phyloP scores from a whole-genome alignment of 2,329 filamentous ascomycete genomes.

The Diaporthe caulivora region DNA sequence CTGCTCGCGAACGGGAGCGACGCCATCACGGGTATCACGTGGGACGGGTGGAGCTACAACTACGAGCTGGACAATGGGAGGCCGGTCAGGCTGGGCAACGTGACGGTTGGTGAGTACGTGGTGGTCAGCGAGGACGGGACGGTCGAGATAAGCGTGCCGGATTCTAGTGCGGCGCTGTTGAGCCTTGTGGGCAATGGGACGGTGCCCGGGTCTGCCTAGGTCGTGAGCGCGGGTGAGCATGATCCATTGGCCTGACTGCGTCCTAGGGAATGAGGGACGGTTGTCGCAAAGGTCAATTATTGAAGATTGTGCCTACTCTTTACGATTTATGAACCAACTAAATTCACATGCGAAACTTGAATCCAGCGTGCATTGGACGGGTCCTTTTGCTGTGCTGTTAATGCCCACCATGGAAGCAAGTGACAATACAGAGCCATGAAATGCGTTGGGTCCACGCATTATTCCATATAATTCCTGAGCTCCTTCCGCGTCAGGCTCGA shows the following conservation, averaged over 20 bases:
- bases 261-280: background rate
- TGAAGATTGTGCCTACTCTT: background rate
- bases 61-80: slow-evolving; percentile 66
- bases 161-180: slow-evolving; percentile 57
- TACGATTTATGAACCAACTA: background rate
- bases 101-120: slow-evolving; percentile 60
- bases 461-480: too few species aligned
- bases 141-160: slow-evolving; percentile 51
- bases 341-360: too few species aligned
- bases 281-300: too few species aligned
- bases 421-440: too few species aligned
- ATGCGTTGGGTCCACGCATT: too few species aligned
- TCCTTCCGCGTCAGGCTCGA: too few species aligned
- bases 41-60: slow-evolving; percentile 73
- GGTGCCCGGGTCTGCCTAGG: background rate
- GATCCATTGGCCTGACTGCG: background rate
- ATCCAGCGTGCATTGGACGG: background rate
- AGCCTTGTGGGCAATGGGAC: slow-evolving; percentile 44
- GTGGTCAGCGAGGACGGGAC: slow-evolving; percentile 43
- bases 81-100: slow-evolving; percentile 66
- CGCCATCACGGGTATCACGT: slow-evolving; percentile 71
- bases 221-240: too few species aligned
- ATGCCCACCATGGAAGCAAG: too few species aligned
- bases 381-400: too few species aligned
- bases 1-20: slow-evolving; percentile 73